Conservation (phyloP, 2,329 filamentous ascomycete genomes). For the Cladobotryum protrusum region DNA sequence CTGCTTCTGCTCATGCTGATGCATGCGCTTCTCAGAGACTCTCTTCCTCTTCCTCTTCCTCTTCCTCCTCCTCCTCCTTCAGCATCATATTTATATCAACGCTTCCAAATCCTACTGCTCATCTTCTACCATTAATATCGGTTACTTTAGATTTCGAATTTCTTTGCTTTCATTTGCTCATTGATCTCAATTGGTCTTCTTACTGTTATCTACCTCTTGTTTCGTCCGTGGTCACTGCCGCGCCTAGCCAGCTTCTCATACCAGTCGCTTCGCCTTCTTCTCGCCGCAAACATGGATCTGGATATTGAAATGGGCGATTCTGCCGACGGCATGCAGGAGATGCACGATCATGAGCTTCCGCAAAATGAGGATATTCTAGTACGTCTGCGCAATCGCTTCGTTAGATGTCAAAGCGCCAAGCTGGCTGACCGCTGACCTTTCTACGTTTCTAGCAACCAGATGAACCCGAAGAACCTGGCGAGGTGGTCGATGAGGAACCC, state of each 20-base stretch:
- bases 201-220: not conserved
- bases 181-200: not conserved
- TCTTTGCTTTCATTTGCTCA: not conserved
- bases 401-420: not conserved
- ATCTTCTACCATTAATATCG: not conserved
- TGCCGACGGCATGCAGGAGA: conserved; percentile 30
- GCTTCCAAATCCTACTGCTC: not conserved
- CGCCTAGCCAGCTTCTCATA: not conserved
- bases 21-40: too few relatives aligned
- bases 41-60: not conserved
- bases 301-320: conserved; percentile 68
- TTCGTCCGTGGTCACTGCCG: conserved; percentile 17
- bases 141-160: not conserved
- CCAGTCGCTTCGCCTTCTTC: not conserved
- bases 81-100: not conserved
- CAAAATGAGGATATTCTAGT: conserved; percentile 33
- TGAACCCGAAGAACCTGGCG: conserved; percentile 33
- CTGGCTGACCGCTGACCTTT: conserved; percentile 13
- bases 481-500: conserved; percentile 31
- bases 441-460: conserved; percentile 25
- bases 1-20: too few relatives aligned
- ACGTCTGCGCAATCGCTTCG: conserved; percentile 4
- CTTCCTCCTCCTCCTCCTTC: not conserved
- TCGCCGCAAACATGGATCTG: conserved; percentile 53
- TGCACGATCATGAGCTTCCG: conserved; percentile 21